Base-by-base conservation (phyloP, 1,284 basidiomycete species). In the Wolfiporia cocos region DNA sequence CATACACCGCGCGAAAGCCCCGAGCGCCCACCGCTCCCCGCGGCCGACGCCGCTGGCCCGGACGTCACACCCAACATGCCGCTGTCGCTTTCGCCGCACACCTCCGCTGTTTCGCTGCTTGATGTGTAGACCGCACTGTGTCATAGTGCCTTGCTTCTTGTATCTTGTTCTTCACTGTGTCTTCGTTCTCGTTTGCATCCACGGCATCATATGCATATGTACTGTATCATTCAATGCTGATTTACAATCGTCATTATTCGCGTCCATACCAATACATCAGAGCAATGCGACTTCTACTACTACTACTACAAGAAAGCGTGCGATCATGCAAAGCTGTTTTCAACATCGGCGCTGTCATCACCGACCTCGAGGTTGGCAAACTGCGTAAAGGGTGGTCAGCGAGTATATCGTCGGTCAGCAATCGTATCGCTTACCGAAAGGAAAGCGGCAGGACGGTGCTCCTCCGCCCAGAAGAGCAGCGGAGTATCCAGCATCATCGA, bases 381-480 rank as follows among this genome's bases (percentile, higher is more conserved):
- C 80, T 89, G 55, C n/a, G 23, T 9, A 39, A 36, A 43, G 30
- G 11, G 35, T 28, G 9, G 14, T 28, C 26, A 28, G 26, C 26
- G n/a, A n/a, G n/a, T n/a, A n/a, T n/a, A n/a, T n/a, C n/a, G n/a
- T n/a, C n/a, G n/a, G n/a, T n/a, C n/a, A n/a, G n/a, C n/a, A n/a
- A n/a, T 37, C 6, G 29, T 48, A 17, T 28, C 14, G 73, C 85
- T 69, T 54, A 88, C 85, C 26, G 83, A 88, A 59, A 94, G 69
- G 81, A 94, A 95, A 5, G 89, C 88, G 29, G 89, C 83, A 18
- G 89, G 93, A 40, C 95, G 78, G 63, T 98, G 95, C 57, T 90
- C 82, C 61, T 95, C 90, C 15, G 90, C 87, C 95, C 96, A 99
- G 80, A 97, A 99, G 41, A 86, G 70, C 24, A 92, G 69, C 1